Evolutionary conservation across 106 monocot species (phyloP), one percentile per base, ranked within the genome.

Genomic region (Dendrobium huoshanense): DNA sequence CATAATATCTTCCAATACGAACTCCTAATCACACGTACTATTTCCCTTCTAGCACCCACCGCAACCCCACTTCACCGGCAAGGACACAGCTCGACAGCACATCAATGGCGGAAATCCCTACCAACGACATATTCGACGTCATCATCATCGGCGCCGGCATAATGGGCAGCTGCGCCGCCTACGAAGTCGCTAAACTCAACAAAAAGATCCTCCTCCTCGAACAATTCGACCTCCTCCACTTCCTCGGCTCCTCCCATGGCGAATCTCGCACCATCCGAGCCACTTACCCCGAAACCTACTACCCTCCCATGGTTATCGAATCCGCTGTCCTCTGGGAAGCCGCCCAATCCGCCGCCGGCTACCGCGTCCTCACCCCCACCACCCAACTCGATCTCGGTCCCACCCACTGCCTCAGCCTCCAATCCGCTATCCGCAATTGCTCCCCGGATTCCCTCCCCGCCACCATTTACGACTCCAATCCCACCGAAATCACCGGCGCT

Each of bases 201-300:
- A 55, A 8, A 19, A n/a, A 51, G 16, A 85, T 87, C 0, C 95
- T 99, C 55, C 88, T 99, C 72, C 82, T 99, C 20, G 98, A 99
- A 82, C 91, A 79, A 44, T 95, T 93, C 83, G 95, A 99, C 85
- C 85, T 99, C 80, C 91, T 98, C 56, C 98, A 98, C 91, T 86
- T 88, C 73, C 89, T 84, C 20, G 95, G 98, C 73, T 99, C 98
- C 47, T 99, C 98, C 78, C 95, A 99, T 75, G 98, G 98, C 75
- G 92, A 95, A 82, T 99, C 98, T 41, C 95, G 95, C 45, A 99
- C 98, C 56, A 91, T 89, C 87, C 92, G 98, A 0, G 61, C 81
- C 64, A 91, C 95, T 68, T 99, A 99, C 85, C 86, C 91, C 0
- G 89, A 90, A 75, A 19, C 79, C 29, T 87, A 86, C 83, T 99